Conservation (phyloP, 345 rosid species). For the Gynandropsis gynandra region DNA sequence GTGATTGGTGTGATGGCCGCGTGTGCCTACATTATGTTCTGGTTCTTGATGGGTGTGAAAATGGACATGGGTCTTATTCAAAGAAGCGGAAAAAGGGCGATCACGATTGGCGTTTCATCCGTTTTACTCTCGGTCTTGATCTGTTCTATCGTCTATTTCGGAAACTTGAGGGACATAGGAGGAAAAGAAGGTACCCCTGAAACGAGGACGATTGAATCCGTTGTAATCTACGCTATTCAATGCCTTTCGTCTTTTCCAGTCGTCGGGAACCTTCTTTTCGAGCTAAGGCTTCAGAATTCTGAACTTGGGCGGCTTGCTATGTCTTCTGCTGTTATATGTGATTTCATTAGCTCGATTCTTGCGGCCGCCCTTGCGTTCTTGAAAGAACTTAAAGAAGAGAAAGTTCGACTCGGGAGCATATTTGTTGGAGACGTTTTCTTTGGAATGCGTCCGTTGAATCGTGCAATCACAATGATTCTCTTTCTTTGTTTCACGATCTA, state of each 20-base stretch:
- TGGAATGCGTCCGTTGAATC: slow-evolving; percentile 17
- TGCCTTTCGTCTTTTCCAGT: slow-evolving; percentile 38
- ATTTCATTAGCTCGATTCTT: slow-evolving; percentile 17
- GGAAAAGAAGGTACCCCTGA: background rate
- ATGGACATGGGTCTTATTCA: slow-evolving; percentile 32
- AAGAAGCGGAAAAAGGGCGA: slow-evolving; percentile 24
- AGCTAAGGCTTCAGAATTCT: slow-evolving; percentile 43
- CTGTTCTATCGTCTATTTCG: slow-evolving; percentile 22
- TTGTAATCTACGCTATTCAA: slow-evolving; percentile 22
- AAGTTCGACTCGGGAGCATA: slow-evolving; percentile 20
- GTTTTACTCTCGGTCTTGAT: slow-evolving; percentile 26
- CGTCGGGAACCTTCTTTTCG: slow-evolving; percentile 38
- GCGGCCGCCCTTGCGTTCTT: slow-evolving; percentile 13
- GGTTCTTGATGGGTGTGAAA: slow-evolving; percentile 54
- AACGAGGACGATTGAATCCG: background rate
- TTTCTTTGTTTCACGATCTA: slow-evolving; percentile 20
- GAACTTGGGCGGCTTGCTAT: slow-evolving; percentile 46
- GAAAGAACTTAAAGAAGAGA: slow-evolving; percentile 27
- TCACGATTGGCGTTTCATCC: slow-evolving; percentile 23
- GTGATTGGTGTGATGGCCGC: slow-evolving; percentile 26
- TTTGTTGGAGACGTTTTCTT: slow-evolving; percentile 24
- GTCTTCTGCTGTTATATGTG: slow-evolving; percentile 35
- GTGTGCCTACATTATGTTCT: slow-evolving; percentile 33
- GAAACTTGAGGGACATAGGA: slow-evolving; percentile 15
- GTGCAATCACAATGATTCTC: slow-evolving; percentile 17